Evolutionary conservation across 2,329 filamentous ascomycete species (phyloP).

Genomic region (Cercospora zeina): DNA sequence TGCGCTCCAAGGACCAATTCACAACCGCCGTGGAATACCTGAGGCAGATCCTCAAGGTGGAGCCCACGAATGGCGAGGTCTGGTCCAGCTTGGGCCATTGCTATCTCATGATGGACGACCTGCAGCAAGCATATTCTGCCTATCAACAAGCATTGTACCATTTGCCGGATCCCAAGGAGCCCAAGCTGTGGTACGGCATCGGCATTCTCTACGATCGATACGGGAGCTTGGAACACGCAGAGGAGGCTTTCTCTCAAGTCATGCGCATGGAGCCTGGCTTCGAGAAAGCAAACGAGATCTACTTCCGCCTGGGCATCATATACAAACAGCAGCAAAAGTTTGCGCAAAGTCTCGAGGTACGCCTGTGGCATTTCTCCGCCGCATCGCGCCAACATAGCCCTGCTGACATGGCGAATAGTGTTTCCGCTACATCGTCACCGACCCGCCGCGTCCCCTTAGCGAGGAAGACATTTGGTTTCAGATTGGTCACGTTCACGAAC

Average conservation of each 20-base stretch:
- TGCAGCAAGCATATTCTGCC: constrained; percentile 93
- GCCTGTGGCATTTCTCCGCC: not conserved
- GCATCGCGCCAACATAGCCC: not conserved
- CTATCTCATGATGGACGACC: constrained; percentile 96
- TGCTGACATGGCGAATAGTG: constrained; percentile 60
- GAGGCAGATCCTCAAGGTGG: constrained; percentile 85
- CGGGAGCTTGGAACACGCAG: constrained; percentile 92
- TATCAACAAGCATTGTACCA: constrained; percentile 96
- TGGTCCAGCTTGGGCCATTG: constrained; percentile 98
- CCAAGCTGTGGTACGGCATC: constrained; percentile 98
- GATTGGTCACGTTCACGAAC: constrained; percentile 97
- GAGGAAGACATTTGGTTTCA: constrained; percentile 99
- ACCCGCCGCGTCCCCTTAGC: constrained; percentile 86
- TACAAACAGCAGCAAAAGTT: constrained; percentile 99
- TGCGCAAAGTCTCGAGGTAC: constrained; percentile 82
- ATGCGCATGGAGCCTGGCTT: constrained; percentile 98
- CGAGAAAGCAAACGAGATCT: constrained; percentile 98
- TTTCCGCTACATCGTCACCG: constrained; percentile 96
- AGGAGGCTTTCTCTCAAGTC: constrained; percentile 96
- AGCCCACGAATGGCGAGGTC: constrained; percentile 85
- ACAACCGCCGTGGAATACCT: constrained; percentile 92
- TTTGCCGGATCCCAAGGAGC: constrained; percentile 92
- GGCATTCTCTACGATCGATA: constrained; percentile 97
- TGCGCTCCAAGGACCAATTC: constrained; percentile 90
- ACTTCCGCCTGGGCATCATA: constrained; percentile 98